Percentiles rank a stretch among this genome's conserved stretches.
phyloP scores from a whole-genome alignment of 371 early-diverging fungal species.

The Conidiobolus incongruus region DNA sequence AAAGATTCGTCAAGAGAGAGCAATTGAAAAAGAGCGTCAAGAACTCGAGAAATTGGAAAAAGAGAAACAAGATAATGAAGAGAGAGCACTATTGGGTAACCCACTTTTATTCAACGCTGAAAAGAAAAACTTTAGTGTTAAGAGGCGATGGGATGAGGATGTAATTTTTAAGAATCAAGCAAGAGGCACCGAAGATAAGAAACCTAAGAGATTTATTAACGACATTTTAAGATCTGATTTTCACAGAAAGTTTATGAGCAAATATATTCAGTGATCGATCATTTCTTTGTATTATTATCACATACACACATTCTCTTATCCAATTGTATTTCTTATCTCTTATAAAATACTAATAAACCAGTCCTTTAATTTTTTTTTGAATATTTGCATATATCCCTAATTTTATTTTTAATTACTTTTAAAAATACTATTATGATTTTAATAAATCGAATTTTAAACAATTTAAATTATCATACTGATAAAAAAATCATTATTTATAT shows the following conservation, averaged over 20 bases:
- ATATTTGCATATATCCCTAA: no score
- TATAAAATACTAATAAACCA: no score
- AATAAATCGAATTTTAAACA: no score
- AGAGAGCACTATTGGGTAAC: constrained; percentile 48
- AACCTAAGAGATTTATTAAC: constrained; percentile 86
- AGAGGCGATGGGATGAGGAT: constrained; percentile 91
- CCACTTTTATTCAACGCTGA: constrained; percentile 40
- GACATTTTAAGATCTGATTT: constrained; percentile 88
- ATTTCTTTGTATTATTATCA: background rate
- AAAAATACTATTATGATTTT: no score
- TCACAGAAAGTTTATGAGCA: constrained; percentile 82
- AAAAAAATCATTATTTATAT: no score
- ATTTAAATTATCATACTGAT: no score
- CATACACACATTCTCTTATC: no score
- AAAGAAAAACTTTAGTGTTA: constrained; percentile 59
- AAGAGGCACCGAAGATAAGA: constrained; percentile 54
- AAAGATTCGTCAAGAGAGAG: constrained; percentile 84
- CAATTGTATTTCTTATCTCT: no score
- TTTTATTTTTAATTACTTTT: no score
- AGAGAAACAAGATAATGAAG: constrained; percentile 26
- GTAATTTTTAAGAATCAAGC: constrained; percentile 94
- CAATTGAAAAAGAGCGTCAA: constrained; percentile 71
- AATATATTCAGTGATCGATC: constrained; percentile 42
- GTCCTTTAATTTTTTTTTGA: no score
- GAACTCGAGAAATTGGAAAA: constrained; percentile 30